Evolutionary conservation across 2,329 filamentous ascomycete species (phyloP), one percentile per base, ranked within the genome.

Genomic region (Colletotrichum tamarilloi): DNA sequence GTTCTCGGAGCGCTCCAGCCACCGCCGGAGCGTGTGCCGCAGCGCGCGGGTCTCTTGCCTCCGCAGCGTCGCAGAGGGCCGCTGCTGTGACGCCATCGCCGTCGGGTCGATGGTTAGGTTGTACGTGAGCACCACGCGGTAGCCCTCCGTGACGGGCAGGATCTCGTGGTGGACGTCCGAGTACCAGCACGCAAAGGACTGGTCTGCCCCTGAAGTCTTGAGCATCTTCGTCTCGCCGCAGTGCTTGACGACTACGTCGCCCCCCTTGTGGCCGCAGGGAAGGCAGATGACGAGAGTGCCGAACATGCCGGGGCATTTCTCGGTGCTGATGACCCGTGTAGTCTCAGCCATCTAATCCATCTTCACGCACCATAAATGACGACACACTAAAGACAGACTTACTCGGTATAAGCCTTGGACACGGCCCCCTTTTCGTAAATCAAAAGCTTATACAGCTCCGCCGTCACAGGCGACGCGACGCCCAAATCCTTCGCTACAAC

Each of bases 121-220:
- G 78, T 89, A 91, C 0, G 84, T 87, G 12, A 91, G 75, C 11
- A 88, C 87, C 67, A 86, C 82, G 3, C 87, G 85, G 75, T 86
- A 84, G 3, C 88, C 88, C 0, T 82, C 83, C 0, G 75, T 82
- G 2, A 90, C 81, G 1, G 84, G 83, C 19, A 84, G 79, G n/a
- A 89, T 81, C 76, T 90, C 84, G 75, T 90, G 86, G 1, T 80
- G 81, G 0, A 90, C 87, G 68, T 90, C 87, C 0, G 86, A 85
- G 76, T 88, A 90, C 89, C 83, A 85, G 38, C 71, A 80, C 7
- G 77, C 74, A 30, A 75, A 76, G 0, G 79, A 79, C 66, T 79
- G 73, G 0, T 67, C 19, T 5, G 24, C 38, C 4, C 75, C 46
- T 0, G 79, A 81, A 0, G 83, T 83, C 11, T 77, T 68, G 64